A percentile compares a stretch with the other conserved stretches of the same genome.
Conservation (phyloP, 768 basidiomycete species). For the Lentinula sp. region DNA sequence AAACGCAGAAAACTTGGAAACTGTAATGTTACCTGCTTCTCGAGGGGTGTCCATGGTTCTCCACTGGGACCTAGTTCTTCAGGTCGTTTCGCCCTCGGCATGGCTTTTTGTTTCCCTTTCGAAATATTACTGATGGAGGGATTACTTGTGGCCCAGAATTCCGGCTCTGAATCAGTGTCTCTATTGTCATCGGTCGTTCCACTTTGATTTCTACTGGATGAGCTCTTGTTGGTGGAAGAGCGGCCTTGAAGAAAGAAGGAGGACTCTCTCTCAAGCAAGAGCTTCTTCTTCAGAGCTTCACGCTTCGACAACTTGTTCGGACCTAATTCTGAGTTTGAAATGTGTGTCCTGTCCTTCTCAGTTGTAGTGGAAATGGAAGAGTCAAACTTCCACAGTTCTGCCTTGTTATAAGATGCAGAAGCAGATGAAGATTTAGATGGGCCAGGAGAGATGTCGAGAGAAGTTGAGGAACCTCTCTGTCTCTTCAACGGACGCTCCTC, state of each 20-base stretch:
- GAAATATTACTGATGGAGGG: slow-evolving; percentile 34
- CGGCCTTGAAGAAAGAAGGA: slow-evolving; percentile 7
- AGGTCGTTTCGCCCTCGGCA: slow-evolving; percentile 18
- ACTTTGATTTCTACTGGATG: slow-evolving; percentile 8
- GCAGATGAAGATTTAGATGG: slow-evolving; percentile 5
- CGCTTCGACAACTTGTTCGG: slow-evolving; percentile 10
- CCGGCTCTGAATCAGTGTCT: slow-evolving; percentile 33
- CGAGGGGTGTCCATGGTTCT: slow-evolving; percentile 68
- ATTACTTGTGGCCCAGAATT: slow-evolving; percentile 40
- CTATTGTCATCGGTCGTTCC: slow-evolving; percentile 9
- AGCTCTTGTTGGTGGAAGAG: slow-evolving; percentile 18
- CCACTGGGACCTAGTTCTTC: slow-evolving; percentile 65
- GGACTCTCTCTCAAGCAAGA: slow-evolving; percentile 40
- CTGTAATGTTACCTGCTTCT: slow-evolving; percentile 46
- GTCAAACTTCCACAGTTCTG: slow-evolving; percentile 42
- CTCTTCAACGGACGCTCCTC: slow-evolving; percentile 20
- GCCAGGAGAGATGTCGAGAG: neutral
- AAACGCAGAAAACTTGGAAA: no score
- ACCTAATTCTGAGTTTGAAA: neutral
- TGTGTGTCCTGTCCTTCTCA: neutral
- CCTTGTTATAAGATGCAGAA: slow-evolving; percentile 13
- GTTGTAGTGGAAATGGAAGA: slow-evolving; percentile 20
- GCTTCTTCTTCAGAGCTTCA: slow-evolving; percentile 43
- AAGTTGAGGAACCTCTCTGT: slow-evolving; percentile 12
- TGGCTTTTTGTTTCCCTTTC: slow-evolving; percentile 8